Conservation (phyloP, 2,329 filamentous ascomycete genomes). For the Hypoxylon sp. region DNA sequence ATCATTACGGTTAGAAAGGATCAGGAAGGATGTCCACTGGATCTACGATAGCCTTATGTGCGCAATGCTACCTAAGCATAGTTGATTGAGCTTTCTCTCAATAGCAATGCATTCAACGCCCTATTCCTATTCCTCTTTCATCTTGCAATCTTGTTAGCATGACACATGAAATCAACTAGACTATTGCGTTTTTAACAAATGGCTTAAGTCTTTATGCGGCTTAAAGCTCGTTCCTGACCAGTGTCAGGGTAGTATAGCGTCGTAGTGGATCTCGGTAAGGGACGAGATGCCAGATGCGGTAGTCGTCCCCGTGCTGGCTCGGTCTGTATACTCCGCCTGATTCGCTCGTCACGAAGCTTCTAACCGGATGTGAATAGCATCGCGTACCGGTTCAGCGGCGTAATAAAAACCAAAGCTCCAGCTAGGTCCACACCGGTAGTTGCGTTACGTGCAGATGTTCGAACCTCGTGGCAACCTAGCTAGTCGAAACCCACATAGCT, state of each 20-base stretch:
- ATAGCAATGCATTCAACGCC: neutral
- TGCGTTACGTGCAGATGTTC: conserved; percentile 15
- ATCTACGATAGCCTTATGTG: conserved; percentile 1
- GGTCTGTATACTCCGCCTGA: conserved; percentile 15
- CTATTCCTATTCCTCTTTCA: no score
- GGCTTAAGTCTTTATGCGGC: conserved; percentile 27
- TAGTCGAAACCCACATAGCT: conserved; percentile 3
- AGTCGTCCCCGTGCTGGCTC: conserved; percentile 19
- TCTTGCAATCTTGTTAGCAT: conserved; percentile 1
- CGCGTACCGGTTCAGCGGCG: conserved; percentile 13
- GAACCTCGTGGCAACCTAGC: conserved; percentile 2
- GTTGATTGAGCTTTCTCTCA: neutral
- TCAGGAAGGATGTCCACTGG: no score
- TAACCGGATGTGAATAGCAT: conserved; percentile 7
- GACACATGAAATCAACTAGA: conserved; percentile 15
- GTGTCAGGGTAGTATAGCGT: conserved; percentile 9
- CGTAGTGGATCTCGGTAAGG: conserved; percentile 1
- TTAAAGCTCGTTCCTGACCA: conserved; percentile 29
- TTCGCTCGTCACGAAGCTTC: conserved; percentile 5
- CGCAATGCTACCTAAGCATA: neutral
- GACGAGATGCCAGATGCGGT: conserved; percentile 15
- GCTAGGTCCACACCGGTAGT: conserved; percentile 21
- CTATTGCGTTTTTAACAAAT: conserved; percentile 4
- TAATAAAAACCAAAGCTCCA: conserved; percentile 16
- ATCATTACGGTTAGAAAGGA: no score